These are phyloP conservation scores for Annona squamosa DNA, from an alignment of 164 flowering plant genomes.

Conservation along the genomic window DNA sequence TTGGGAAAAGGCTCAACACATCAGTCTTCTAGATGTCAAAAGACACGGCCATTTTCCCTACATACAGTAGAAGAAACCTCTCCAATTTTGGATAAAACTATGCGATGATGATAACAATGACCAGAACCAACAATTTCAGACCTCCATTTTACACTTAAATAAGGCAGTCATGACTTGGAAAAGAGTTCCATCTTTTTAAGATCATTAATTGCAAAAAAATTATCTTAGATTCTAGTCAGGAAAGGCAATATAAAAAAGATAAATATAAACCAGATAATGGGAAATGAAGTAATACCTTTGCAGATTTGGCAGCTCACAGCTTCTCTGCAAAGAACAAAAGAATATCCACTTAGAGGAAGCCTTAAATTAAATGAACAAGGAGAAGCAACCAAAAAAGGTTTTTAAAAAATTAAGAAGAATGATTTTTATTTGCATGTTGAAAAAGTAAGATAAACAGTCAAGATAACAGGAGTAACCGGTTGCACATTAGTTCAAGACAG, in stretches of 20 bases:
- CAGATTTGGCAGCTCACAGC: conserved; percentile 82
- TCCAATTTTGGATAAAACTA: neutral
- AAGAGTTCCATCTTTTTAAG: neutral
- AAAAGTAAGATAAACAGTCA: neutral
- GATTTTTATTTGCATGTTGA: neutral
- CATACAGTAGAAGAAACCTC: too few relatives aligned
- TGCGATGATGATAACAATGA: neutral
- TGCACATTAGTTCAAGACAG: too few relatives aligned
- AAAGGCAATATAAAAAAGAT: neutral
- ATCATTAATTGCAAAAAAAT: neutral
- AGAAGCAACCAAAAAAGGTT: neutral
- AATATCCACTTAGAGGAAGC: conserved; percentile 4
- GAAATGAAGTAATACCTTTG: conserved; percentile 39
- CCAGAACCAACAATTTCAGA: neutral
- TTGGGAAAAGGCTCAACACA: too few relatives aligned
- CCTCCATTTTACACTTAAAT: neutral
- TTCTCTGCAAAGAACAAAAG: conserved; percentile 52
- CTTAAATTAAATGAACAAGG: conserved; percentile 5
- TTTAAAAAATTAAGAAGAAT: neutral
- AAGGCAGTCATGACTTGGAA: neutral
- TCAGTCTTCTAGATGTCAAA: too few relatives aligned
- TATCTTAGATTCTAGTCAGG: neutral
- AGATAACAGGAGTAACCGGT: neutral
- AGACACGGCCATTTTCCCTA: too few relatives aligned
- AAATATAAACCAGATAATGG: neutral